Percentiles rank a stretch among this genome's conserved stretches.
phyloP scores from a whole-genome alignment of 805 yeast genomes.

The Wickerhamomyces queroliae region DNA sequence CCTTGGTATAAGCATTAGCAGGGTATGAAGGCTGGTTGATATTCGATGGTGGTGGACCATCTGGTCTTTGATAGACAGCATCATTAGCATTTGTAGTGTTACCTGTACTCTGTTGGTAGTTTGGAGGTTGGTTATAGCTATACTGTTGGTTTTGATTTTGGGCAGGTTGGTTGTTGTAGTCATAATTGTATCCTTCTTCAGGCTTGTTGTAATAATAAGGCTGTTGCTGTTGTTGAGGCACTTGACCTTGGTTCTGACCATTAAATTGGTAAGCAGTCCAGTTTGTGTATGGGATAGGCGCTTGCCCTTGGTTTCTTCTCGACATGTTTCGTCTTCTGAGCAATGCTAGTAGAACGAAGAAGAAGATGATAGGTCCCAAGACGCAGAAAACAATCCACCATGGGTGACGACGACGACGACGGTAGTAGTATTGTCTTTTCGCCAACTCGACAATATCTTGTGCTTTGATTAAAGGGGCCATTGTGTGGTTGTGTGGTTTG shows the following conservation, averaged over 20 bases:
- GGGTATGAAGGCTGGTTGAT: background rate
- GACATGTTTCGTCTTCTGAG: slow-evolving; percentile 1
- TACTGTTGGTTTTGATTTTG: background rate
- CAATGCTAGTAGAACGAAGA: background rate
- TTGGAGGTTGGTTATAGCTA: background rate
- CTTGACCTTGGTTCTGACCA: too few species aligned
- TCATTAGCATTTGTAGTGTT: background rate
- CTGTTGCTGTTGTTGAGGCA: slow-evolving; percentile 1
- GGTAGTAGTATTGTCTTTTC: background rate
- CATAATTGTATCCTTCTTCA: background rate
- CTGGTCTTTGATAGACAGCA: slow-evolving; percentile 1
- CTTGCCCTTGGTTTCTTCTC: background rate
- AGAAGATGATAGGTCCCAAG: background rate
- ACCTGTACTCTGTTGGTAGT: background rate
- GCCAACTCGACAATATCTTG: background rate
- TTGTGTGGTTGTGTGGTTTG: too few species aligned
- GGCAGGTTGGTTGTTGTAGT: background rate
- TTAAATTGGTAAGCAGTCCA: slow-evolving; percentile 3
- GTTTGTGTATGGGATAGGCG: background rate
- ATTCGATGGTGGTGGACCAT: slow-evolving; percentile 3
- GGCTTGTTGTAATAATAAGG: background rate
- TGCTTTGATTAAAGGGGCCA: slow-evolving; percentile 1
- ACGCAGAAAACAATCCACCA: slow-evolving; percentile 4
- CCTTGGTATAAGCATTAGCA: background rate
- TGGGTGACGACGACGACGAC: background rate